Conservation (phyloP, 2,329 filamentous ascomycete genomes). For the Verticillium nonalfalfae region DNA sequence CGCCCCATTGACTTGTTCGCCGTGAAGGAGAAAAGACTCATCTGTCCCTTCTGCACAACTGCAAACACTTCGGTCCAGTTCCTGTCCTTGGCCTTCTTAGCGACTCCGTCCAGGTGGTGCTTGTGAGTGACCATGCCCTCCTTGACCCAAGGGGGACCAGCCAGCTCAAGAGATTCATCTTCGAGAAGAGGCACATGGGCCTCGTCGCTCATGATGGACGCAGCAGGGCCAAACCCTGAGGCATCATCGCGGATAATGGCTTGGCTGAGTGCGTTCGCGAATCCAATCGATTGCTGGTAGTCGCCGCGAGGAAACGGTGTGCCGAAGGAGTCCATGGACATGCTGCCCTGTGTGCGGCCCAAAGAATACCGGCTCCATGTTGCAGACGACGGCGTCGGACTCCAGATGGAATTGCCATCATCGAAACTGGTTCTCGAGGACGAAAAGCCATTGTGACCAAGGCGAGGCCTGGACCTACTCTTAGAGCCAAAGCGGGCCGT, state of each 20-base stretch:
- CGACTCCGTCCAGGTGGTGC: slow-evolving; percentile 84
- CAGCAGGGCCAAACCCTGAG: slow-evolving; percentile 39
- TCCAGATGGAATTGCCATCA: slow-evolving; percentile 85
- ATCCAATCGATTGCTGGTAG: slow-evolving; percentile 94
- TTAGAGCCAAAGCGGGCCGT: slow-evolving; percentile 78
- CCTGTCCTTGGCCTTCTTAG: slow-evolving; percentile 88
- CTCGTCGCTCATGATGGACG: slow-evolving; percentile 54
- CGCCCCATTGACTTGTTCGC: slow-evolving; percentile 69
- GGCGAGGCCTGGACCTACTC: slow-evolving; percentile 71
- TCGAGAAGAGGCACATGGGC: slow-evolving; percentile 64
- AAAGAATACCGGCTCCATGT: slow-evolving; percentile 94
- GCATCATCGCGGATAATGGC: slow-evolving; percentile 90
- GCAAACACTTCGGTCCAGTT: slow-evolving; percentile 96
- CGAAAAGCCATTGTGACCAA: slow-evolving; percentile 72
- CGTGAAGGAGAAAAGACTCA: slow-evolving; percentile 91
- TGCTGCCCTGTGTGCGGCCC: slow-evolving; percentile 82
- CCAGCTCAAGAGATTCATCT: slow-evolving; percentile 85
- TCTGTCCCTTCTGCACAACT: slow-evolving; percentile 88
- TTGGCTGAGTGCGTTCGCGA: slow-evolving; percentile 92
- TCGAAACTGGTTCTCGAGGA: slow-evolving; percentile 94
- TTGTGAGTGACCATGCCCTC: slow-evolving; percentile 95
- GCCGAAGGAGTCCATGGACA: slow-evolving; percentile 86
- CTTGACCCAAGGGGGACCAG: slow-evolving; percentile 96
- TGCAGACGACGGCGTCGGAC: slow-evolving; percentile 75
- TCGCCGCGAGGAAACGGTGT: slow-evolving; percentile 70